Evolutionary conservation across 345 rosid species (phyloP).

Genomic region (Aethionema arabicum): DNA sequence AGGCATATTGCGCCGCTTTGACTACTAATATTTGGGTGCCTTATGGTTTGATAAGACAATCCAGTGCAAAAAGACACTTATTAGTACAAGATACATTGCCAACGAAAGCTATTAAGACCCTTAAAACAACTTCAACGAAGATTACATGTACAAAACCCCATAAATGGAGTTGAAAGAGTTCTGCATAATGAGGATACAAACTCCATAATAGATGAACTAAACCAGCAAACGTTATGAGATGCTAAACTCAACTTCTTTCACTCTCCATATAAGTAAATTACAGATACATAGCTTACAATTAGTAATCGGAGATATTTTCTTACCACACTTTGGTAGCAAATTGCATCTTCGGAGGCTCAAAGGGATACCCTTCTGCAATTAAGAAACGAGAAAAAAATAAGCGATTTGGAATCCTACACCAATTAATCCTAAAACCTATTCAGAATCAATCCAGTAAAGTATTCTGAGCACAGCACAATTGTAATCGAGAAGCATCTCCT

Average conservation of each 20-base stretch:
- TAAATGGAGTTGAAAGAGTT: not conserved
- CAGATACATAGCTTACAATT: not conserved
- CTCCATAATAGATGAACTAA: not conserved
- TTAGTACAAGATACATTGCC: conserved; percentile 6
- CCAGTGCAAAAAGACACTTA: not conserved
- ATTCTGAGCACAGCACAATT: not conserved
- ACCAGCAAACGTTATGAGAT: not conserved
- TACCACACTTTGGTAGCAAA: conserved; percentile 98
- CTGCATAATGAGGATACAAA: conserved; percentile 1
- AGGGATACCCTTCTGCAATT: conserved; percentile 94
- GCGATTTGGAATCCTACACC: not conserved
- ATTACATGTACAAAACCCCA: not conserved
- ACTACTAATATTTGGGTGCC: conserved; percentile 99
- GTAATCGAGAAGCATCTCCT: not conserved
- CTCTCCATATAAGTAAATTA: not conserved
- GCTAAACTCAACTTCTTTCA: not conserved
- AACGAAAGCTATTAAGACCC: not conserved
- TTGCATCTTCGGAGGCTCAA: conserved; percentile 99
- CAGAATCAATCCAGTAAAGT: not conserved
- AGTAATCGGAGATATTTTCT: conserved; percentile 31
- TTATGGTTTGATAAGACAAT: conserved; percentile 28
- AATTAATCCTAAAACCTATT: conserved; percentile 11
- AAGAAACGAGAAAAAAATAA: not conserved
- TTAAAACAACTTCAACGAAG: not conserved
- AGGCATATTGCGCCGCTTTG: conserved; percentile 99